Evolutionary conservation across 805 yeast species (phyloP).

Genomic region (Myxozyma melibiosi): DNA sequence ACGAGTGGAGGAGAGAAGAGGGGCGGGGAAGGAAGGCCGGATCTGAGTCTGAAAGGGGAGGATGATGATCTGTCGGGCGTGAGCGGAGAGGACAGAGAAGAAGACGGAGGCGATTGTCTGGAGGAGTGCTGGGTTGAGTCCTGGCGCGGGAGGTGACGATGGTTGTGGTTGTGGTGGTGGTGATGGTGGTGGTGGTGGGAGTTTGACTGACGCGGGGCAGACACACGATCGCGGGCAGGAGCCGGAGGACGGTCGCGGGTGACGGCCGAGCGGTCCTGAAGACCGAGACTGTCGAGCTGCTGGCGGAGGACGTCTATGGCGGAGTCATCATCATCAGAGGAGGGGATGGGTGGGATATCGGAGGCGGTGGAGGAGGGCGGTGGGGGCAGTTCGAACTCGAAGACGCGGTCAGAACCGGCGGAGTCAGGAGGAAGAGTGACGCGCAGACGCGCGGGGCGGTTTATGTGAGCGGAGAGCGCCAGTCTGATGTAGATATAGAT

Average conservation of each 20-base stretch:
- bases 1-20: too few species aligned
- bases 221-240: neutral
- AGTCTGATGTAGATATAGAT: neutral
- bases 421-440: neutral
- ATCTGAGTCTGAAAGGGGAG: too few species aligned
- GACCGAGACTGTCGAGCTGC: neutral
- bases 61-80: too few species aligned
- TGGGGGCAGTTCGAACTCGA: neutral
- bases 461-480: neutral
- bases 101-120: too few species aligned
- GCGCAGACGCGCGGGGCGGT: neutral
- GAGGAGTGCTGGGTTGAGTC: too few species aligned
- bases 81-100: too few species aligned
- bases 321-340: neutral
- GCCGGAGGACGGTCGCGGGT: too few species aligned
- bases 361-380: too few species aligned
- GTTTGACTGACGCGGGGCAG: neutral
- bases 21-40: too few species aligned
- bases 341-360: too few species aligned
- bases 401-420: neutral
- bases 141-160: too few species aligned
- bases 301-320: neutral
- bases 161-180: too few species aligned
- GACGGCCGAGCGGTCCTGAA: conserved; percentile 11
- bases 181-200: neutral